Conservation (phyloP, 108 stramenopile genomes). For the Pseudonitzschia multiseries region DNA sequence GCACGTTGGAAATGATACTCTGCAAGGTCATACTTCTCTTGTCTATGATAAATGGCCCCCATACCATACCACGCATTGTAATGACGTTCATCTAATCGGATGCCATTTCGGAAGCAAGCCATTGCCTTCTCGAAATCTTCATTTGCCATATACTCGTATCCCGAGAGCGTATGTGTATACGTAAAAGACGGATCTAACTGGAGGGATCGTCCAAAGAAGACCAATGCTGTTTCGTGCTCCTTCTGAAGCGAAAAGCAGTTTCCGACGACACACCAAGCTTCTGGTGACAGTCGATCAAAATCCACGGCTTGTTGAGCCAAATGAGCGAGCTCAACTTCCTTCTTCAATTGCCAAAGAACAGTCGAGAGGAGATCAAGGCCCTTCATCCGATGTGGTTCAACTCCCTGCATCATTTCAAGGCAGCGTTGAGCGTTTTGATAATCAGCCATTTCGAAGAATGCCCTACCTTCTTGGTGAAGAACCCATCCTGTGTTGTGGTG, state of each 20-base stretch:
- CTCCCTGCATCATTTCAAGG: conserved; percentile 80
- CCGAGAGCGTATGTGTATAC: conserved; percentile 94
- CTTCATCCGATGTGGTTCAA: conserved; percentile 90
- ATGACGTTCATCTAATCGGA: conserved; percentile 84
- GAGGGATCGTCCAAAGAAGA: conserved; percentile 90
- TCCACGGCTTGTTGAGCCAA: conserved; percentile 89
- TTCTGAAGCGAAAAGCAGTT: conserved; percentile 98
- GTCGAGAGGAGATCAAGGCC: conserved; percentile 93
- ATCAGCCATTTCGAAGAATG: conserved; percentile 94
- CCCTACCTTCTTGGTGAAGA: conserved; percentile 88
- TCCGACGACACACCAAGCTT: conserved; percentile 96
- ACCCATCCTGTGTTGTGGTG: conserved; percentile 94
- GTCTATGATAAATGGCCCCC: conserved; percentile 95
- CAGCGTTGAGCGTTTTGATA: conserved; percentile 82
- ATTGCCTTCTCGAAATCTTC: conserved; percentile 97
- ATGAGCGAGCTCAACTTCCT: conserved; percentile 93
- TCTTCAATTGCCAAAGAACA: conserved; percentile 93
- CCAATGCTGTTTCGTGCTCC: conserved; percentile 94
- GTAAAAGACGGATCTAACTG: conserved; percentile 90
- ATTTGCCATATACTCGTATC: conserved; percentile 96
- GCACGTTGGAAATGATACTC: conserved; percentile 95
- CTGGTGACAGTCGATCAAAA: conserved; percentile 83
- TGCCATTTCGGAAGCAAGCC: conserved; percentile 88
- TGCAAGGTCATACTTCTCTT: conserved; percentile 95
- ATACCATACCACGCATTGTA: conserved; percentile 96